A percentile compares a stretch with the other conserved stretches of the same genome.
These are phyloP conservation scores for Luzula sylvatica DNA, from an alignment of 176 grass and related monocot genomes.

Conservation along the genomic window DNA sequence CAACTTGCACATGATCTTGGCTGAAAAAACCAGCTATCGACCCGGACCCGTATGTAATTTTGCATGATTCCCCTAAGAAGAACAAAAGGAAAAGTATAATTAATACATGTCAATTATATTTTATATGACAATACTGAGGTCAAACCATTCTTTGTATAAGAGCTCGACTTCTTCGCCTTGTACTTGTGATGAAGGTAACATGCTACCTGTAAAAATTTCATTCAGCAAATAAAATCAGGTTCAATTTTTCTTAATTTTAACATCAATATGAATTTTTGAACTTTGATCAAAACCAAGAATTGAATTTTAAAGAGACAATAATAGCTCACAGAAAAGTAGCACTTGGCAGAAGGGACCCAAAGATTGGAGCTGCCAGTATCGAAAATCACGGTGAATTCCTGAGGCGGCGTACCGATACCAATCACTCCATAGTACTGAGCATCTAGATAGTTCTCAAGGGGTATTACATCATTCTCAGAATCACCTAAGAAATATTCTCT, in stretches of 20 bases:
- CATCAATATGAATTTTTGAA: background rate
- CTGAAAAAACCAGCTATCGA: slow-evolving; percentile 86
- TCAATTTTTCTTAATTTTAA: too few relatives aligned
- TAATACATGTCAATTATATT: background rate
- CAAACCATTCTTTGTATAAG: slow-evolving; percentile 63
- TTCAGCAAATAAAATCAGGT: background rate
- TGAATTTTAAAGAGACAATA: background rate
- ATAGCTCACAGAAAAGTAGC: slow-evolving; percentile 69
- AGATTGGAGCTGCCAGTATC: slow-evolving; percentile 95
- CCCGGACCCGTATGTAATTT: slow-evolving; percentile 84
- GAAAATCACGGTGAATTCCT: slow-evolving; percentile 89
- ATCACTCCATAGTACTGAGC: slow-evolving; percentile 82
- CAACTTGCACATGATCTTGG: slow-evolving; percentile 61
- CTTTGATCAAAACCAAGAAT: background rate
- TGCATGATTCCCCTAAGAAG: slow-evolving; percentile 53
- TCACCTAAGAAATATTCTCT: slow-evolving; percentile 1
- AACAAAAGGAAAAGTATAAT: background rate
- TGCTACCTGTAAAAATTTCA: slow-evolving; percentile 39
- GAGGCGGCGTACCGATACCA: slow-evolving; percentile 61
- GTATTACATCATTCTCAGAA: slow-evolving; percentile 29
- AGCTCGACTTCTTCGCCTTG: slow-evolving; percentile 52
- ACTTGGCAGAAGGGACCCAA: slow-evolving; percentile 82
- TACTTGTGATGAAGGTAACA: slow-evolving; percentile 75
- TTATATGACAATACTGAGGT: background rate
- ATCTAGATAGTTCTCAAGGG: slow-evolving; percentile 74